Evolutionary conservation across 495 filamentous ascomycete species (phyloP).

Genomic region (Filosporella fistucella): DNA sequence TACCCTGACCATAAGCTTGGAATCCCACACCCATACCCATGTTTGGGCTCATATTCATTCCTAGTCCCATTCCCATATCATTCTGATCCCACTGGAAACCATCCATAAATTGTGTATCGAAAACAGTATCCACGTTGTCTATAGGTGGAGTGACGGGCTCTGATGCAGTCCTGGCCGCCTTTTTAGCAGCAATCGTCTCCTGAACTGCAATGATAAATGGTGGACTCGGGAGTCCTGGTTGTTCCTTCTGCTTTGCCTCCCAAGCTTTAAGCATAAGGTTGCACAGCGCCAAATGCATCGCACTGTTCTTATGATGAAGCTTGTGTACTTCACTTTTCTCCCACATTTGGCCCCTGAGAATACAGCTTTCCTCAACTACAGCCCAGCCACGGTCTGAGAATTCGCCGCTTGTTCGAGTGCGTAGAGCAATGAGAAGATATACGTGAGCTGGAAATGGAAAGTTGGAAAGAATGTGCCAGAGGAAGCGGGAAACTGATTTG

Average conservation of each 20-base stretch:
- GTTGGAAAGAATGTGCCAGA: conserved; percentile 45
- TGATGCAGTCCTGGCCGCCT: no score
- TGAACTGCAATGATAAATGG: conserved; percentile 1
- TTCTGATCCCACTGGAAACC: no score
- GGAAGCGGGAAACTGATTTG: conserved; percentile 41
- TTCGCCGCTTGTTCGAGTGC: conserved; percentile 36
- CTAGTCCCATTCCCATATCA: no score
- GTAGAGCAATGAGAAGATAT: conserved; percentile 45
- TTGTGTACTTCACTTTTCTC: background rate
- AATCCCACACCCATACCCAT: no score
- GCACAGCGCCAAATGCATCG: conserved; percentile 26
- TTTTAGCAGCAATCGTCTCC: no score
- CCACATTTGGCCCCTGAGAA: background rate
- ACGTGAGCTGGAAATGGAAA: conserved; percentile 48
- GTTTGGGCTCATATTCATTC: no score
- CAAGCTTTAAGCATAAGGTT: conserved; percentile 32
- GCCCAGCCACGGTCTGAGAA: conserved; percentile 49
- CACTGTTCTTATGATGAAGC: conserved; percentile 22
- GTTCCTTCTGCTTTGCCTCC: conserved; percentile 21
- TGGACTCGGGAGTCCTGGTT: background rate
- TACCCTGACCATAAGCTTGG: no score
- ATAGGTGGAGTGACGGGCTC: no score
- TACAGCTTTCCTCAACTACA: conserved; percentile 31
- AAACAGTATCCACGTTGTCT: no score
- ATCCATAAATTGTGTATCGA: no score